Evolutionary conservation across 805 yeast species (phyloP).

Genomic region (Nakazawaea anatomiae): DNA sequence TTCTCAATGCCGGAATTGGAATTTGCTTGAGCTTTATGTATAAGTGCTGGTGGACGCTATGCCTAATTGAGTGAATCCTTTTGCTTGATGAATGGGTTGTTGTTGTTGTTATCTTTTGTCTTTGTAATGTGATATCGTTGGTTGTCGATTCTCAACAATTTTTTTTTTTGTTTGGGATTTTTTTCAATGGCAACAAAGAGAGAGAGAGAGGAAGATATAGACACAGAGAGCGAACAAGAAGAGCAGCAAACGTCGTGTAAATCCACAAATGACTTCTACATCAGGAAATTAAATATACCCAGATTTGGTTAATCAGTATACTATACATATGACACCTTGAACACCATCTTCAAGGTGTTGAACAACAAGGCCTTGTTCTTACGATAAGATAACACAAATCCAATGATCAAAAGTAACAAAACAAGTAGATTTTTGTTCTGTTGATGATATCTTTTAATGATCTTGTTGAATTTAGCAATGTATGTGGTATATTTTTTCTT

Average conservation of each 20-base stretch:
- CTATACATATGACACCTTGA: conserved; percentile 21
- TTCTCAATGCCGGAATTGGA: too few relatives aligned
- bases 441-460: neutral
- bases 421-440: conserved; percentile 1
- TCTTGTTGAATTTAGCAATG: neutral
- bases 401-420: conserved; percentile 3
- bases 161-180: too few relatives aligned
- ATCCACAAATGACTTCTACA: neutral
- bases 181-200: too few relatives aligned
- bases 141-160: too few relatives aligned
- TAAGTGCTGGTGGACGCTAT: too few relatives aligned
- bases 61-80: too few relatives aligned
- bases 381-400: conserved; percentile 2
- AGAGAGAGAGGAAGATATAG: neutral
- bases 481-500: neutral
- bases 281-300: neutral
- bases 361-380: neutral
- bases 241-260: neutral
- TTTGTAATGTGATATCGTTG: too few relatives aligned
- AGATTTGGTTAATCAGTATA: neutral
- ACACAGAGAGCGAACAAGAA: neutral
- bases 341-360: conserved; percentile 18
- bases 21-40: too few relatives aligned
- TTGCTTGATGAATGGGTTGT: too few relatives aligned
- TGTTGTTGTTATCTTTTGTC: too few relatives aligned